Base-by-base conservation (phyloP, 1,284 basidiomycete genomes). In the Ceratobasidium sp. region DNA sequence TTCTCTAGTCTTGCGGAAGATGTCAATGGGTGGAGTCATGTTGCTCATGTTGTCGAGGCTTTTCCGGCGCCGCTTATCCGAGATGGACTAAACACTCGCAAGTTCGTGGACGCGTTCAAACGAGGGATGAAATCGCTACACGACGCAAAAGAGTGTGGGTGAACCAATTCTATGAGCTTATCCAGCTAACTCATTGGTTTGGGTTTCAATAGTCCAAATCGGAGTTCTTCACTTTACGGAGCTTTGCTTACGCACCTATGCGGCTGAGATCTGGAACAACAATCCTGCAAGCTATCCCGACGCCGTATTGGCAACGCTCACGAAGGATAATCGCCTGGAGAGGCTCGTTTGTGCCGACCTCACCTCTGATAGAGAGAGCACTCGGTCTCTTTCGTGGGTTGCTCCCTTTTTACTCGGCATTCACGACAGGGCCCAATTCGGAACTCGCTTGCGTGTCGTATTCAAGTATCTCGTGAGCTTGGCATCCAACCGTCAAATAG, bases 281-380 rank as follows among this genome's bases (percentile, higher is more conserved):
- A 90, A 93, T 78, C 83, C 83, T 1, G 81, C 85, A 21, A 89
- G 91, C 76, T 92, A 88, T 78, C 90, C 94, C 0, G 87, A 89
- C 75, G 85, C 91, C 47, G 85, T 94, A 1, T 91, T 95, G 77
- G 92, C 91, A 76, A 87, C 90, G n/a, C 87, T 96, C 78, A 93
- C 91, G 80, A 89, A 92, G 77, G 96, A 95, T 78, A 79, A 85
- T 0, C 85, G 86, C 1, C 93, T 89, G 77, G 79, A 84, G 46
- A 79, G 84, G 21, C 79, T 88, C 28, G 78, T 94, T 18, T 57
- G 64, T 6, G 82, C 84, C 58, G 82, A 81, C 2, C 73, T 78
- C 13, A 78, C 80, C 55, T 74, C 81, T 8, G 76, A 78, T 21
- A 79, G 79, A 18, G 83, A 84, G 11, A 82, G 81, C 69, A 80